Percentiles rank a stretch among this genome's conserved stretches.
These are phyloP conservation scores for Tetrahymena elliotti DNA, from an alignment of 73 alveolate species.

Conservation along the genomic window DNA sequence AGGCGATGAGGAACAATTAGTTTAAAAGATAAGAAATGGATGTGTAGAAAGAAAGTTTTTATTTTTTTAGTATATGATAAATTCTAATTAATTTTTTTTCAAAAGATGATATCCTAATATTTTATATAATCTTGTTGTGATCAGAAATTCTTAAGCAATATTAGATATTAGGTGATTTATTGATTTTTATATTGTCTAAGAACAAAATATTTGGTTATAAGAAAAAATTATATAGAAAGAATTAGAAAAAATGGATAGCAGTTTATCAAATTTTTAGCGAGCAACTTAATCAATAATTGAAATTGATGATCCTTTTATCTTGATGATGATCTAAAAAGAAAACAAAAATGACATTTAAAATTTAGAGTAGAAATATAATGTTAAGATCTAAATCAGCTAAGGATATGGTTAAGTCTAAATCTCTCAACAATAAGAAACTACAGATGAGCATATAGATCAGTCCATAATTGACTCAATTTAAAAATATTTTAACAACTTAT, in stretches of 20 bases:
- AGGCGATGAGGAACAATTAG: too few relatives aligned
- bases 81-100: too few relatives aligned
- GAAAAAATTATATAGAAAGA: too few relatives aligned
- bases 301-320: neutral
- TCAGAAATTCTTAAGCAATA: neutral
- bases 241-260: neutral
- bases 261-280: neutral
- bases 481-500: neutral
- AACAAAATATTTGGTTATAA: too few relatives aligned
- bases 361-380: neutral
- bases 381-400: neutral
- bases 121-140: too few relatives aligned
- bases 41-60: too few relatives aligned
- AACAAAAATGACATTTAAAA: neutral
- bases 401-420: neutral
- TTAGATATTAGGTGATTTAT: neutral
- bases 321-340: neutral
- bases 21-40: too few relatives aligned
- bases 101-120: too few relatives aligned
- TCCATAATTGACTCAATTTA: neutral
- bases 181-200: too few relatives aligned
- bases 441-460: neutral
- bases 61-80: too few relatives aligned
- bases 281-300: neutral
- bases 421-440: neutral